Evolutionary conservation across 2,329 filamentous ascomycete genomes (phyloP).

Genomic region (Aureobasidium melanogenum): DNA sequence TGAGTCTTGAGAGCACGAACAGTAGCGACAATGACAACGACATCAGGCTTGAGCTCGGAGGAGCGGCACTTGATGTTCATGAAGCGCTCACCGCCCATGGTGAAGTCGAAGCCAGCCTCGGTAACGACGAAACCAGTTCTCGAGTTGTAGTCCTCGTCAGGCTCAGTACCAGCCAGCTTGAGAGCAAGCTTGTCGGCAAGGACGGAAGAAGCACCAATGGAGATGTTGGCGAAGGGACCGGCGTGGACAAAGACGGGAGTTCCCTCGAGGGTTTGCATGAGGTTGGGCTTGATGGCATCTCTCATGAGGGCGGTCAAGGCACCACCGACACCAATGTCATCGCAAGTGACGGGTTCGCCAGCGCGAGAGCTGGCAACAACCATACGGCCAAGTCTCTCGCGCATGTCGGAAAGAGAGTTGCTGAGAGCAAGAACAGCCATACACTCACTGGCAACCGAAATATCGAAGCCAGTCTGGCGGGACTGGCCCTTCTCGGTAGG

Average conservation of each 20-base stretch:
- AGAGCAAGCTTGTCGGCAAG: slow-evolving; percentile 91
- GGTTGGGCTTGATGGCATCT: slow-evolving; percentile 96
- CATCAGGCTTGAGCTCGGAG: slow-evolving; percentile 84
- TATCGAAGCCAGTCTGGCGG: slow-evolving; percentile 90
- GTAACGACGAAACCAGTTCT: slow-evolving; percentile 92
- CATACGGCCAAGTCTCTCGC: slow-evolving; percentile 89
- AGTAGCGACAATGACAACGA: slow-evolving; percentile 90
- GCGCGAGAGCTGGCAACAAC: slow-evolving; percentile 79
- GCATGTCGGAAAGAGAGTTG: slow-evolving; percentile 78
- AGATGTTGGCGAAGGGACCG: slow-evolving; percentile 96
- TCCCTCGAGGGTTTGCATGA: slow-evolving; percentile 97
- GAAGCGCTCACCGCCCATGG: slow-evolving; percentile 98
- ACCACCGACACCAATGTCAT: slow-evolving; percentile 87
- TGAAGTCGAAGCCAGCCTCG: slow-evolving; percentile 97
- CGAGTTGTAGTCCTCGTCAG: slow-evolving; percentile 71
- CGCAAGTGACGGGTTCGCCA: slow-evolving; percentile 89
- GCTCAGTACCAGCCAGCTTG: slow-evolving; percentile 90
- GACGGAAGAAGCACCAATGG: slow-evolving; percentile 91
- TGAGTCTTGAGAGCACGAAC: slow-evolving; percentile 95
- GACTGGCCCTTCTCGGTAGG: slow-evolving; percentile 83
- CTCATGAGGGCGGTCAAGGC: slow-evolving; percentile 92
- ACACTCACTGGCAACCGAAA: slow-evolving; percentile 93
- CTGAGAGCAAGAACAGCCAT: slow-evolving; percentile 97
- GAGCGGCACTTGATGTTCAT: slow-evolving; percentile 99
- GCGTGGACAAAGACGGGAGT: slow-evolving; percentile 97